phyloP scores from a whole-genome alignment of 805 yeast species.

The Dipodascus albidus region DNA sequence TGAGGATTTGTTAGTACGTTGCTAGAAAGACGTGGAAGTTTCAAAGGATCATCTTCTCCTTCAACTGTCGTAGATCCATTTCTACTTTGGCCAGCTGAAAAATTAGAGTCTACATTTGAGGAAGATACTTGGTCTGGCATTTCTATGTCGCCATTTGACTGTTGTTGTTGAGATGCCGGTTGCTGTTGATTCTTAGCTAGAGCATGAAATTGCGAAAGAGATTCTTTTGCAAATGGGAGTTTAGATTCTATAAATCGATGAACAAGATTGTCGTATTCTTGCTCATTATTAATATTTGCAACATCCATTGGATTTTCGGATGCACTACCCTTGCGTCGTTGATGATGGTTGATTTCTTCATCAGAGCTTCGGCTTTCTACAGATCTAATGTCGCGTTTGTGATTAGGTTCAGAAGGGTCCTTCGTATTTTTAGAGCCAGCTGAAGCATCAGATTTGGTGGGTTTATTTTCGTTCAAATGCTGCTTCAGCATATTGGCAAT shows the following conservation, averaged over 20 bases:
- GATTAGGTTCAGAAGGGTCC: not conserved
- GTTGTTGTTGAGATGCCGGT: not conserved
- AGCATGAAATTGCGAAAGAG: not conserved
- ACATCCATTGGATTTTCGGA: not conserved
- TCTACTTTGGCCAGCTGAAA: not conserved
- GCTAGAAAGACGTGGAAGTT: not conserved
- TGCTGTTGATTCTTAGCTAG: not conserved
- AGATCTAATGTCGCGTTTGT: not conserved
- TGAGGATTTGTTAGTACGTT: not conserved
- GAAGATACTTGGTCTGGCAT: not conserved
- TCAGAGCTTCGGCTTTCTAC: not conserved
- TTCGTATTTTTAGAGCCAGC: not conserved
- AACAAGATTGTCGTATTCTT: not conserved
- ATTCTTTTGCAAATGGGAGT: not conserved
- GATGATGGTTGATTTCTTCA: not conserved
- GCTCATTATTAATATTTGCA: not conserved
- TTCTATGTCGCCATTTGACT: not conserved
- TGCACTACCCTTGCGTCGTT: conserved; percentile 1
- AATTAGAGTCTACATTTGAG: not conserved
- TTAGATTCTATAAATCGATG: not conserved
- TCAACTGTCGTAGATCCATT: not conserved
- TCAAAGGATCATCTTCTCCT: not conserved
- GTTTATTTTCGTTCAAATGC: not conserved
- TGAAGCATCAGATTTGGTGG: not conserved
- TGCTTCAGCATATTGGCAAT: not conserved